These are phyloP conservation scores for Aspergillus melleus DNA, from an alignment of 2,329 filamentous ascomycete genomes.

Conservation along the genomic window DNA sequence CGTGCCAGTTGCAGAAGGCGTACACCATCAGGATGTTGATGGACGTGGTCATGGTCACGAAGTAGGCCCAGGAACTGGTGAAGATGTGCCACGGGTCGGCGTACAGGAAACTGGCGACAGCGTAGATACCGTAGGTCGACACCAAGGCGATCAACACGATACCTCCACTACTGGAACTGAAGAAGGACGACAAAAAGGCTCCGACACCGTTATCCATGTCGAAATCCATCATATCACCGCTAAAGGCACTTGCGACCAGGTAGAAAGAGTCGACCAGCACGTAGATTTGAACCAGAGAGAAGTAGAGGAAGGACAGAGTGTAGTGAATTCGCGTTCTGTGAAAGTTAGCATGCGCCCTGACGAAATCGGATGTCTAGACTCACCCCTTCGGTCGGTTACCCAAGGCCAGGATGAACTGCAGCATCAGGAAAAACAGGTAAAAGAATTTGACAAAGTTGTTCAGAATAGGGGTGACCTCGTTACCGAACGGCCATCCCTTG, in stretches of 20 bases:
- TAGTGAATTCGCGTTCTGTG: constrained; percentile 10
- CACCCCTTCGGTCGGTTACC: constrained; percentile 95
- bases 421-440: constrained; percentile 84
- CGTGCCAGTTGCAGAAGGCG: constrained; percentile 99
- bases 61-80: constrained; percentile 84
- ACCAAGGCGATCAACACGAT: constrained; percentile 92
- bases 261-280: constrained; percentile 85
- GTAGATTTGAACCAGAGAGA: constrained; percentile 89
- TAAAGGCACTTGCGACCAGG: constrained; percentile 81
- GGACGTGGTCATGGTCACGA: constrained; percentile 73
- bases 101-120: constrained; percentile 93
- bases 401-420: constrained; percentile 95
- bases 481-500: constrained; percentile 86
- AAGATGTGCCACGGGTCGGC: constrained; percentile 99
- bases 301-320: constrained; percentile 76
- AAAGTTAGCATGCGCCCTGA: not conserved
- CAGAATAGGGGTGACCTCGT: constrained; percentile 80
- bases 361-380: not conserved
- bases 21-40: constrained; percentile 99
- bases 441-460: constrained; percentile 89
- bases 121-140: constrained; percentile 96
- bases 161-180: constrained; percentile 74
- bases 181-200: constrained; percentile 77
- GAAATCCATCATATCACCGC: constrained; percentile 59
- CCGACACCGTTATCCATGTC: constrained; percentile 61